phyloP scores from a whole-genome alignment of 148 eudicot genomes.

The Arbutus unedo region DNA sequence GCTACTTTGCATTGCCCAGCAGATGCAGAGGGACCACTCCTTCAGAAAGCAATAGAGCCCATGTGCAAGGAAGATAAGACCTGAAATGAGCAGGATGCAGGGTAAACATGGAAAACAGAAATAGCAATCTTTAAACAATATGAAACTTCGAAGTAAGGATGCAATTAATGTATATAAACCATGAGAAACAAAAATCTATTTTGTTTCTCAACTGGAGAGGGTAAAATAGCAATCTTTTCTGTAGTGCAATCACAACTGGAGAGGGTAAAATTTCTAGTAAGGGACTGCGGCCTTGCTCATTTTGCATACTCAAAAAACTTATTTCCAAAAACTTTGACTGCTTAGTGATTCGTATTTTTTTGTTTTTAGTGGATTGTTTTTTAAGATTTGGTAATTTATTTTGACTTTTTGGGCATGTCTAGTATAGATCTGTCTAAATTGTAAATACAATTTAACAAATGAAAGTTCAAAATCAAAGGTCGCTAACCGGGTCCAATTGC shows the following conservation, averaged over 20 bases:
- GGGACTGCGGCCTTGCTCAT: too few relatives aligned
- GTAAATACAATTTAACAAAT: background rate
- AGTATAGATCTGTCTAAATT: too few relatives aligned
- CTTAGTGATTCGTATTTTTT: too few relatives aligned
- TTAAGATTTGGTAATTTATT: too few relatives aligned
- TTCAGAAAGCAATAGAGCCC: background rate
- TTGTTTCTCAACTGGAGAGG: background rate
- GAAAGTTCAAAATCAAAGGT: background rate
- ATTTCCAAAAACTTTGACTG: too few relatives aligned
- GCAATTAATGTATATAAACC: background rate
- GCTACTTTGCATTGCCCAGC: slow-evolving; percentile 4
- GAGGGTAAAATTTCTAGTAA: background rate
- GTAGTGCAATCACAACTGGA: background rate
- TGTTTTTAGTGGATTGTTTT: too few relatives aligned
- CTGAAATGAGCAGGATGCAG: slow-evolving; percentile 11
- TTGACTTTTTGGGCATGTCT: too few relatives aligned
- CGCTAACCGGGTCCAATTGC: background rate
- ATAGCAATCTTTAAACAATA: background rate
- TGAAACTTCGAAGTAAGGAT: background rate
- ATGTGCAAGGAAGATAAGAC: background rate
- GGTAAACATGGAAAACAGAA: background rate
- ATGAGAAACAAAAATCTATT: too few relatives aligned
- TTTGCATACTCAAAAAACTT: too few relatives aligned
- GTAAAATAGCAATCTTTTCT: background rate
- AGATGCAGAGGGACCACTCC: slow-evolving; percentile 3